Percentiles rank a stretch among this genome's conserved stretches.
Evolutionary conservation across 176 grass and related monocot species (phyloP).

Genomic region (Oryza glaberrima): DNA sequence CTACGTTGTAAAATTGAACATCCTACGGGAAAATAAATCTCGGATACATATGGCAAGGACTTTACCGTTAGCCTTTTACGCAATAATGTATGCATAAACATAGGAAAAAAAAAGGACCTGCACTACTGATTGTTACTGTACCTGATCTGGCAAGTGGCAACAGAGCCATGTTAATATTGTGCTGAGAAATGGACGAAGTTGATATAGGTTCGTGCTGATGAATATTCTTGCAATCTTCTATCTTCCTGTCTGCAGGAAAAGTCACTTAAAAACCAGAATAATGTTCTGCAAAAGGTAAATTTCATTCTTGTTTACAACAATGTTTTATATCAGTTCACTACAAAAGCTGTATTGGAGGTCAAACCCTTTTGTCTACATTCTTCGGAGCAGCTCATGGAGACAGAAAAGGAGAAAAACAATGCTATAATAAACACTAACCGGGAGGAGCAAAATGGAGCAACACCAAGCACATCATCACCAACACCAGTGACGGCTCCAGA

Average conservation of each 20-base stretch:
- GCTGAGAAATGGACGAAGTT: not conserved
- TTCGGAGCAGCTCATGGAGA: conserved; percentile 50
- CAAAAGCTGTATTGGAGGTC: not conserved
- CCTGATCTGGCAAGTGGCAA: not conserved
- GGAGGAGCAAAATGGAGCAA: conserved; percentile 43
- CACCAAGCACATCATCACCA: conserved; percentile 33
- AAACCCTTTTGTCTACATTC: conserved; percentile 25
- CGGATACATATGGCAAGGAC: not conserved
- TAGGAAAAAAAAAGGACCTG: not conserved
- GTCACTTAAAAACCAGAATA: conserved; percentile 61
- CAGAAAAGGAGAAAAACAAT: conserved; percentile 48
- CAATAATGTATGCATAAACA: not conserved
- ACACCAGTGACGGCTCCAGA: conserved; percentile 31
- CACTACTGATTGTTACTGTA: not conserved
- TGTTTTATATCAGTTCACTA: not conserved
- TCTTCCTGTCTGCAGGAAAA: conserved; percentile 63
- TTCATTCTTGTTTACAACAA: not conserved
- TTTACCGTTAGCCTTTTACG: not conserved
- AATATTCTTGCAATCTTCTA: not conserved
- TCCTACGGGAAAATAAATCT: not conserved
- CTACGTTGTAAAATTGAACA: not conserved
- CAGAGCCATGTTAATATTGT: not conserved
- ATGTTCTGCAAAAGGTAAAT: conserved; percentile 56
- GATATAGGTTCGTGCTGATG: not conserved
- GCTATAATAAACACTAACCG: conserved; percentile 14